phyloP scores from a whole-genome alignment of 1,139 yeast genomes.

The Magnusiomyces sp. region DNA sequence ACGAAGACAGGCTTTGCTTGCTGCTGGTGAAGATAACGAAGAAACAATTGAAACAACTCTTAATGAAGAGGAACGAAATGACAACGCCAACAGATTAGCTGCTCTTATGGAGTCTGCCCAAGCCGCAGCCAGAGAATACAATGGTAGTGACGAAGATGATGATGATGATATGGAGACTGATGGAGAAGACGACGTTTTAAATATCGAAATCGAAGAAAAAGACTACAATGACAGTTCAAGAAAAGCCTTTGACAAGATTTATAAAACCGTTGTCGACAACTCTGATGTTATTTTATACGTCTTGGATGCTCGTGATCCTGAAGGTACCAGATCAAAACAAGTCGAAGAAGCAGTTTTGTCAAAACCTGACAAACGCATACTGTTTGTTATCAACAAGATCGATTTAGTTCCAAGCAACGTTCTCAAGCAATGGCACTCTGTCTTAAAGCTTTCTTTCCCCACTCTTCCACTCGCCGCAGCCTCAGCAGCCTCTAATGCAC shows the following conservation, averaged over 20 bases:
- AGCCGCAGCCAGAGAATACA: constrained; percentile 62
- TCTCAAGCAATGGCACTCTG: constrained; percentile 75
- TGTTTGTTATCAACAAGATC: constrained; percentile 79
- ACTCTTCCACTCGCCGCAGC: constrained; percentile 70
- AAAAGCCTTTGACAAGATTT: constrained; percentile 56
- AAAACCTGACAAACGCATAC: constrained; percentile 72
- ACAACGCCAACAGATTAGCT: constrained; percentile 50
- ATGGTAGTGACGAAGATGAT: constrained; percentile 37
- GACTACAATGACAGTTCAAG: constrained; percentile 60
- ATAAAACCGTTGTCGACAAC: constrained; percentile 84
- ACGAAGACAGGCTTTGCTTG: constrained; percentile 10
- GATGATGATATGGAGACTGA: constrained; percentile 22
- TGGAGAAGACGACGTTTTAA: constrained; percentile 17
- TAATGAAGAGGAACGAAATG: constrained; percentile 15
- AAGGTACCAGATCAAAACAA: constrained; percentile 81
- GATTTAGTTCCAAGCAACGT: constrained; percentile 85
- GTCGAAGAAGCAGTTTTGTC: constrained; percentile 86
- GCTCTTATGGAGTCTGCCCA: constrained; percentile 88
- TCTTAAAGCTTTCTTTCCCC: constrained; percentile 77
- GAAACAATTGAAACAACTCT: constrained; percentile 35
- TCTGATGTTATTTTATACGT: constrained; percentile 88
- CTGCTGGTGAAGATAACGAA: constrained; percentile 38
- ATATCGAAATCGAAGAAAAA: constrained; percentile 14
- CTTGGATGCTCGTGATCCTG: constrained; percentile 96
- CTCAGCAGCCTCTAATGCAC: constrained; percentile 48